Percentiles rank a stretch among this genome's conserved stretches.
phyloP scores from a whole-genome alignment of 345 rosid genomes.

The Citropsis articulata region DNA sequence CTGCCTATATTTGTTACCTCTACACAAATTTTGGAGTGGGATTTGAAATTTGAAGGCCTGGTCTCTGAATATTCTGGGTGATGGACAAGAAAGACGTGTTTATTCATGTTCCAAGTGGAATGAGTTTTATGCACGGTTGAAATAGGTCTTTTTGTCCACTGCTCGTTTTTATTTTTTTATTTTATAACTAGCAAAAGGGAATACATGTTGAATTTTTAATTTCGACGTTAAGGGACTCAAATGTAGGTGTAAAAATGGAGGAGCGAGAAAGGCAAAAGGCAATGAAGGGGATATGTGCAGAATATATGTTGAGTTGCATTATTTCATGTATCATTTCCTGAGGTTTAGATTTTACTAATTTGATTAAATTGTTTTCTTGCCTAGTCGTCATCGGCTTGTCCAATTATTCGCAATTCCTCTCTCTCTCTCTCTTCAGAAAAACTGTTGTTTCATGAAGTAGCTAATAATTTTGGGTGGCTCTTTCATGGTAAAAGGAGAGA shows the following conservation, averaged over 20 bases:
- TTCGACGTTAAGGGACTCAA: background rate
- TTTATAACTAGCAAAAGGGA: too few relatives aligned
- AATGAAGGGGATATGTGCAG: background rate
- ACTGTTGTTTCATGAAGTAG: background rate
- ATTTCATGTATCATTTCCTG: background rate
- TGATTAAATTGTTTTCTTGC: background rate
- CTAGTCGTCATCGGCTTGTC: background rate
- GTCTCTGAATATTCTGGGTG: background rate
- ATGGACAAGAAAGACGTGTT: background rate
- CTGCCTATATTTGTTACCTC: background rate
- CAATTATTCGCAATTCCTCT: background rate
- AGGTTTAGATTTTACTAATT: background rate
- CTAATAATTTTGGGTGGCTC: too few relatives aligned
- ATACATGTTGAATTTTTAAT: too few relatives aligned
- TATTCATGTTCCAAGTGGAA: background rate
- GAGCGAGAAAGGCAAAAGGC: background rate
- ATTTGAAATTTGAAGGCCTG: background rate
- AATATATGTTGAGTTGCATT: background rate
- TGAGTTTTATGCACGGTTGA: background rate
- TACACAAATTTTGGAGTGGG: background rate
- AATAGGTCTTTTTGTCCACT: background rate
- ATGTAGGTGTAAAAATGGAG: background rate
- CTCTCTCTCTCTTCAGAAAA: background rate
- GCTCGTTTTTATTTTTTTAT: too few relatives aligned
- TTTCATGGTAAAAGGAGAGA: too few relatives aligned